phyloP scores from a whole-genome alignment of 163 green algal species.

The Volvox carteri region DNA sequence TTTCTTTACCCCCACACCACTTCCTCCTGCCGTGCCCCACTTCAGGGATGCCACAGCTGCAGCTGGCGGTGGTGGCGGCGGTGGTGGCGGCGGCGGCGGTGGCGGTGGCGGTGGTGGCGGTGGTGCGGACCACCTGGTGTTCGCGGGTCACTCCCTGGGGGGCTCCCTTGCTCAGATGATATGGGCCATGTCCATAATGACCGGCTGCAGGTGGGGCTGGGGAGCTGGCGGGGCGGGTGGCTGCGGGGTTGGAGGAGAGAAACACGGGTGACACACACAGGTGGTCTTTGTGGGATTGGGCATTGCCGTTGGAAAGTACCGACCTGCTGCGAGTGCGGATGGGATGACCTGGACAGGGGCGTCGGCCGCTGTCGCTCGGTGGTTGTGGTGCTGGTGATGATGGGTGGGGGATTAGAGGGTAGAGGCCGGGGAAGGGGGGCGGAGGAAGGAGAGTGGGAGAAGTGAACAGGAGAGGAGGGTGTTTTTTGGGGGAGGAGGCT shows the following conservation, averaged over 20 bases:
- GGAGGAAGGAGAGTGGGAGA: no score
- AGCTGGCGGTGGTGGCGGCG: background rate
- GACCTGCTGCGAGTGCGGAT: no score
- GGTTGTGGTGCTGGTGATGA: no score
- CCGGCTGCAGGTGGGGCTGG: conserved; percentile 25
- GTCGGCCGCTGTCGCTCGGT: no score
- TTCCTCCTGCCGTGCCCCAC: background rate
- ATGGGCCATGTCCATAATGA: conserved; percentile 50
- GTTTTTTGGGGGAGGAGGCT: no score
- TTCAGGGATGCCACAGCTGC: background rate
- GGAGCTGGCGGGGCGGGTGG: no score
- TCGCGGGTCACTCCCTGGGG: conserved; percentile 60
- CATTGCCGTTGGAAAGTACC: no score
- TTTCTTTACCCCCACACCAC: background rate
- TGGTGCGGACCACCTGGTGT: conserved; percentile 3
- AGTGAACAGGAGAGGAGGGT: no score
- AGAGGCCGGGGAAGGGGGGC: no score
- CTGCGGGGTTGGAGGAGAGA: background rate
- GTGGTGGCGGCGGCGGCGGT: background rate
- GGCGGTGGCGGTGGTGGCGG: background rate
- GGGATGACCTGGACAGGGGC: no score
- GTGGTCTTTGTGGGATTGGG: background rate
- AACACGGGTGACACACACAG: background rate
- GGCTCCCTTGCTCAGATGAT: conserved; percentile 63
- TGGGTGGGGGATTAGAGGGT: no score